Percentiles rank a stretch among this genome's conserved stretches.
phyloP scores from a whole-genome alignment of 495 filamentous ascomycete species.

The Podospora anserina region DNA sequence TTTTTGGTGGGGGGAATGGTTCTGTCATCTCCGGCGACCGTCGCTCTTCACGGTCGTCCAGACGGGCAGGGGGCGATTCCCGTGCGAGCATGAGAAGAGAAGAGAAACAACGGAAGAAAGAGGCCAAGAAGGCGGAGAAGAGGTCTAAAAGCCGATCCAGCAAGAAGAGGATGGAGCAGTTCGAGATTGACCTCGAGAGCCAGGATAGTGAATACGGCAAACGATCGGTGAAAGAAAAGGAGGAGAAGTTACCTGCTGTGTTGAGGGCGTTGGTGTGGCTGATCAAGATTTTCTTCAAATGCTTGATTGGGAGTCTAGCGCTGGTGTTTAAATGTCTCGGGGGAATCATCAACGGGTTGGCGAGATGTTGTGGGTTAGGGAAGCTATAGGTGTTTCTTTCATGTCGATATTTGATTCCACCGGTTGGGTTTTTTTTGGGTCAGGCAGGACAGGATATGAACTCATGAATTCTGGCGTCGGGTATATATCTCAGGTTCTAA shows the following conservation, averaged over 20 bases:
- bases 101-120: constrained; percentile 19
- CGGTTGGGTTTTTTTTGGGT: neutral
- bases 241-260: constrained; percentile 41
- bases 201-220: constrained; percentile 44
- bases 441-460: constrained; percentile 8
- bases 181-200: constrained; percentile 56
- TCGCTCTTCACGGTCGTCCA: constrained; percentile 27
- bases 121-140: constrained; percentile 22
- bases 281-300: constrained; percentile 44
- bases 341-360: constrained; percentile 37
- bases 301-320: constrained; percentile 45
- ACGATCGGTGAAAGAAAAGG: constrained; percentile 32
- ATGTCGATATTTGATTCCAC: constrained; percentile 3
- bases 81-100: constrained; percentile 22
- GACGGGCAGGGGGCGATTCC: constrained; percentile 25
- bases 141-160: constrained; percentile 18
- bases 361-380: constrained; percentile 39
- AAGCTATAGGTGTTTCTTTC: constrained; percentile 29
- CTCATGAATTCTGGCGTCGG: constrained; percentile 20
- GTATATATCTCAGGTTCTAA: constrained; percentile 14
- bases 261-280: constrained; percentile 40
- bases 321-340: constrained; percentile 43
- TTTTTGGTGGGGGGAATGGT: constrained; percentile 24
- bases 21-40: constrained; percentile 10
- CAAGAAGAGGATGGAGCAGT: constrained; percentile 46